Evolutionary conservation across 163 green algal genomes (phyloP), one percentile per base, ranked within the genome.

Genomic region (Coccomyxa subellipsoidea): DNA sequence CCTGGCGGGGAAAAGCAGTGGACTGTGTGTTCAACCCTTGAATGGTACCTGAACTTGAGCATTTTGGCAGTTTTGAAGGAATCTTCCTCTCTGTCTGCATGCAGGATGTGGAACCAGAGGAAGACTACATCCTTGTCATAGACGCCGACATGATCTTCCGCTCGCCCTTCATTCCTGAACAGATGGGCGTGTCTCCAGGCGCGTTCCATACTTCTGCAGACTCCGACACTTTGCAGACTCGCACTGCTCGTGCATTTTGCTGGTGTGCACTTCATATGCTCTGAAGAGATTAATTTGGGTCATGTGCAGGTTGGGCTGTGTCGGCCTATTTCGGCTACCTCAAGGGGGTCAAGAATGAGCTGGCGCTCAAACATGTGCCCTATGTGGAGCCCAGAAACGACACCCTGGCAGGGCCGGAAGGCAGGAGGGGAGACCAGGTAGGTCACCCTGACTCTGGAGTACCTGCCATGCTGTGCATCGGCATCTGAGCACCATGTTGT

Each of bases 261-360:
- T n/a, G n/a, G n/a, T n/a, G n/a, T n/a, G n/a, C n/a, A 59, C 3
- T 36, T 32, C 66, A 36, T 73, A 10, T 66, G 47, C 4, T 23
- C 2, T n/a, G 21, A 73, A 72, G 12, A 15, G 7, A 8, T 39
- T 7, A 77, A 18, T 47, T 3, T 77, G 70, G 21, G 32, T 40
- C 40, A 21, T 38, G 32, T 10, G 18, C 21, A 70, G 77, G 79
- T 5, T 85, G 83, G 77, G 92, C 93, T 0, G 85, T 93, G 18
- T 88, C 90, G 23, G 93, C 91, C 53, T 90, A 86, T 79, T 94
- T 92, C 83, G 92, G 91, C 23, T 98, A 98, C 83, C 93, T 99
- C 90, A 96, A 95, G 78, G 93, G 93, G 4, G 88, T 94, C 18
- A 90, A 91, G 78, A 97, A 97, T 79, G 80, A 92, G 23, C 85